Base-by-base conservation (phyloP, 1,284 basidiomycete species). In the Tilletia indica region DNA sequence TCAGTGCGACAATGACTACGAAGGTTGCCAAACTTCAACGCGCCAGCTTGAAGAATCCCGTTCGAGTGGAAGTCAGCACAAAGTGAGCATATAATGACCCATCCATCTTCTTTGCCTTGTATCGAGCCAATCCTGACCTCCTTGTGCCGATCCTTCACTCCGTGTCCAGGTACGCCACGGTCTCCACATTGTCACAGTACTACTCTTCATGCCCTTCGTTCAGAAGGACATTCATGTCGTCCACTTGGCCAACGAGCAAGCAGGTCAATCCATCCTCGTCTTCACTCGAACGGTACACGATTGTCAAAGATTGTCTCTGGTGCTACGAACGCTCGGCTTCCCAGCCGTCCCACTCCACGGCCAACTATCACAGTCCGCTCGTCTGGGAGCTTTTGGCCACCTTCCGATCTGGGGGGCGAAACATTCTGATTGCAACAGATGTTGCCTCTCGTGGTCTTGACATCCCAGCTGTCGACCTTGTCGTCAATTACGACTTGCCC, bases 1-100 rank as follows among this genome's bases (percentile, higher is more conserved):
- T 97, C 87, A 97, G 94, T 16, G 97, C 97, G 0, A 99, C 97
- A n/a, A 99, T 99, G 95, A 97, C 96, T 2, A 97, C 94, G 31
- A 99, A 98, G 86, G 94, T 99, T 11, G 94, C 93, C 34, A 98
- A 99, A 85, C 87, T 99, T 8, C 96, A 99, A 85, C 87, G 97
- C 70, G 96, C 97, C n/a, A 94, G 92, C 87, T 87, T 99, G 80
- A 89, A 90, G 69, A 97, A 97, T 83, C 97, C 97, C 6, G 90
- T 97, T n/a, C 89, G 93, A 76, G 91, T 99, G 6, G 94, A 99
- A 85, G 94, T 93, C 91, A 49, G 80, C 61, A 89, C 92, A 79
- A 98, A 97, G 92, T 94, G 82, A 78, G 91, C 85, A 12, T 42
- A 25, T 3, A 25, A 38, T 42, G 8, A 25, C 21, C 6, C 42